Evolutionary conservation across 108 stramenopile genomes (phyloP).

Genomic region (Aureococcus anophagefferens): DNA sequence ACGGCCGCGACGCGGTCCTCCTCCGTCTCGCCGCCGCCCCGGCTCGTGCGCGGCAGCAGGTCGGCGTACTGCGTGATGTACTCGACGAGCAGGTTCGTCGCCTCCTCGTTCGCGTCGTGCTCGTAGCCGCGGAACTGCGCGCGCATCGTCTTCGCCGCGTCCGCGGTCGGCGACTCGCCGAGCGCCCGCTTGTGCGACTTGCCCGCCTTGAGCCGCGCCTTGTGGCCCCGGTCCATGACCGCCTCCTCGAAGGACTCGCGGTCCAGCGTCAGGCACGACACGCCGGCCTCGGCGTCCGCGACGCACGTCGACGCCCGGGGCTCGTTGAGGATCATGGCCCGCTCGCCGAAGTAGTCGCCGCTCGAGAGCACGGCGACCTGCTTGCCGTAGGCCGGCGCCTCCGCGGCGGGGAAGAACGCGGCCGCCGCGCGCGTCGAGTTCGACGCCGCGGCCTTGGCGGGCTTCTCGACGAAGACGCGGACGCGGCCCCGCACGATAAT

Average conservation of each 20-base stretch:
- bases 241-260: conserved; percentile 6
- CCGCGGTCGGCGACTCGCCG: too few relatives aligned
- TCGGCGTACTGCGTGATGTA: background rate
- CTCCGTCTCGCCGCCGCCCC: background rate
- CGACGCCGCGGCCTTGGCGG: background rate
- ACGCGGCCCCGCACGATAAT: conserved; percentile 22
- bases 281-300: background rate
- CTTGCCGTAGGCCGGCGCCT: background rate
- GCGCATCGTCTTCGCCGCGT: too few relatives aligned
- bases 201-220: too few relatives aligned
- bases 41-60: background rate
- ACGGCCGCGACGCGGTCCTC: too few relatives aligned
- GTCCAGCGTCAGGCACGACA: background rate
- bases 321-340: conserved; percentile 36
- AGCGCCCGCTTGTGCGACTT: too few relatives aligned
- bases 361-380: conserved; percentile 1
- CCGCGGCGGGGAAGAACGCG: conserved; percentile 9
- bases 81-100: background rate
- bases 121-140: background rate
- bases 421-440: conserved; percentile 12
- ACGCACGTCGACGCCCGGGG: conserved; percentile 23
- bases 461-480: conserved; percentile 3
- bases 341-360: conserved; percentile 52
- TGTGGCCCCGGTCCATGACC: background rate
- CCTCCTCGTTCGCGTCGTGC: background rate